Evolutionary conservation across 2,329 filamentous ascomycete genomes (phyloP).

Genomic region (Didymella glomerata): DNA sequence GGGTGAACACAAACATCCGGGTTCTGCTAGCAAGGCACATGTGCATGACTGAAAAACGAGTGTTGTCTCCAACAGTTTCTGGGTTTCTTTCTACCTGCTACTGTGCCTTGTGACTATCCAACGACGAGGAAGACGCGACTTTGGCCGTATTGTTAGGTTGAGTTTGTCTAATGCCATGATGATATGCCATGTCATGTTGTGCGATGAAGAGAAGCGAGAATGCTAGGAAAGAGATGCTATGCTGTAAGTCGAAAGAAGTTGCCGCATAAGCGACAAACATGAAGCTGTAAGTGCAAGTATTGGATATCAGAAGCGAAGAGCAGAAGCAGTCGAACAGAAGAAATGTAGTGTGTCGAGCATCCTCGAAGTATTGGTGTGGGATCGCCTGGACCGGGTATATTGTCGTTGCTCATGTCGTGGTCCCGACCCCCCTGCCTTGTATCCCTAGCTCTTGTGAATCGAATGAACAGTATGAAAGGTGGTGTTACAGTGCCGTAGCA

Average conservation of each 20-base stretch:
- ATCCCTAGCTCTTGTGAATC: constrained; percentile 20
- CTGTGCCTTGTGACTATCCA: neutral
- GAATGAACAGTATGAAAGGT: constrained; percentile 17
- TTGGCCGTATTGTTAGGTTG: neutral
- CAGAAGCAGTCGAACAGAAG: neutral
- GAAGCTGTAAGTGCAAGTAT: neutral
- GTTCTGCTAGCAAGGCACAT: too few relatives aligned
- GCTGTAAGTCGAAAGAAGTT: neutral
- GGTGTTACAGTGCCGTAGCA: constrained; percentile 9
- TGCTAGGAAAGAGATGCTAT: constrained; percentile 7
- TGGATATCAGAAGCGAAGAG: constrained; percentile 18
- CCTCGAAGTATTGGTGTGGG: constrained; percentile 15
- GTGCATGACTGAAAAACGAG: too few relatives aligned
- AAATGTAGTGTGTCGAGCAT: constrained; percentile 16
- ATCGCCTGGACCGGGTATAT: constrained; percentile 22
- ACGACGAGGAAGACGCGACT: neutral
- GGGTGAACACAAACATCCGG: too few relatives aligned
- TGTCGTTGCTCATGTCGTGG: constrained; percentile 24
- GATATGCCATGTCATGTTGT: neutral
- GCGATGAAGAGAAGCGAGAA: neutral
- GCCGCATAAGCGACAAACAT: neutral
- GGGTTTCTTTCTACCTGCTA: constrained; percentile 3
- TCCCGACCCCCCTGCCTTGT: constrained; percentile 18
- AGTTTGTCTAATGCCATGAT: constrained; percentile 10
- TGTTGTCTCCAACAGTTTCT: constrained; percentile 7